Evolutionary conservation across 805 yeast species (phyloP).

Genomic region (Myxozyma melibiosi): DNA sequence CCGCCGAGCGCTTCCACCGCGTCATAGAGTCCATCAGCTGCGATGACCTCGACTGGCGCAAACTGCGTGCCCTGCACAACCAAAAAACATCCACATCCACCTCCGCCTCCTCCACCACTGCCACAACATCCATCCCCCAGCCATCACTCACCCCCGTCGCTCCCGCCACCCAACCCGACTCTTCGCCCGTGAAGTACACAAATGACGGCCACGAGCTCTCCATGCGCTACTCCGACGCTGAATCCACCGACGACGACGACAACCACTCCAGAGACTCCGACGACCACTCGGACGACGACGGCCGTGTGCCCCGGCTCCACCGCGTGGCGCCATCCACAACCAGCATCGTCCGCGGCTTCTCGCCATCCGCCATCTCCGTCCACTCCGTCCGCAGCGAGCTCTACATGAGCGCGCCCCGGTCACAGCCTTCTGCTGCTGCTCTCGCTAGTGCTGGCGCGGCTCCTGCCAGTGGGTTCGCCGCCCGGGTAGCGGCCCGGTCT

Average conservation of each 20-base stretch:
- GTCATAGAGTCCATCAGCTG: constrained; percentile 35
- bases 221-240: neutral
- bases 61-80: constrained; percentile 7
- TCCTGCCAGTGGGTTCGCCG: neutral
- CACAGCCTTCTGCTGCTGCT: neutral
- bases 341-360: constrained; percentile 44
- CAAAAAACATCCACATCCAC: neutral
- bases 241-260: constrained; percentile 2
- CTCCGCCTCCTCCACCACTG: neutral
- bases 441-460: neutral
- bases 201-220: neutral
- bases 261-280: neutral
- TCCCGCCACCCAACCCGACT: too few relatives aligned
- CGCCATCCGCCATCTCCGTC: constrained; percentile 45
- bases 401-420: constrained; percentile 6
- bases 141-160: neutral
- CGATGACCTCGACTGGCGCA: constrained; percentile 20
- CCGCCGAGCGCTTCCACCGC: constrained; percentile 36
- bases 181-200: neutral
- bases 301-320: neutral
- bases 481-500: neutral
- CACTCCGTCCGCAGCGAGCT: constrained; percentile 33
- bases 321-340: constrained; percentile 20
- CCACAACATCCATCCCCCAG: too few relatives aligned
- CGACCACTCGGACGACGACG: neutral